phyloP scores from a whole-genome alignment of 257 asterid genomes.

The Solanum peruvianum region DNA sequence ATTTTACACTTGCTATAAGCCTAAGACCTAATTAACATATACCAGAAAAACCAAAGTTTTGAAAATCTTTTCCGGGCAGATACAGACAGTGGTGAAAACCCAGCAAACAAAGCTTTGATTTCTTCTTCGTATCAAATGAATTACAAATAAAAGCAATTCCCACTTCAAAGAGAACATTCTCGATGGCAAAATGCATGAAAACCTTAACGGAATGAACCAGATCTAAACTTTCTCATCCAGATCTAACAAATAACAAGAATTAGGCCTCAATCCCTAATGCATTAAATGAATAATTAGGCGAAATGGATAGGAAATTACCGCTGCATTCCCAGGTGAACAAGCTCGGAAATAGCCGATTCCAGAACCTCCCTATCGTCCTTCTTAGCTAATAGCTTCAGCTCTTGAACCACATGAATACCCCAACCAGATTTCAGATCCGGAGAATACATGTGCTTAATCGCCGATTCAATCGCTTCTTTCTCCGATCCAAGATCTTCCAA shows the following conservation, averaged over 20 bases:
- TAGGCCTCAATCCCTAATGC: not conserved
- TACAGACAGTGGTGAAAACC: not conserved
- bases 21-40: not conserved
- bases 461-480: constrained; percentile 39
- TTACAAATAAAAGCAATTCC: not conserved
- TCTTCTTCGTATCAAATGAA: not conserved
- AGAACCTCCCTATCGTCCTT: constrained; percentile 52
- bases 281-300: not conserved
- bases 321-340: constrained; percentile 71
- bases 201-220: not conserved
- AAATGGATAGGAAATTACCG: constrained; percentile 29
- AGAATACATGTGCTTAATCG: constrained; percentile 66
- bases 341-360: constrained; percentile 70
- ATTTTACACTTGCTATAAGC: not conserved
- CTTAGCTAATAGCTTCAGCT: constrained; percentile 63
- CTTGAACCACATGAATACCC: constrained; percentile 97
- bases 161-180: not conserved
- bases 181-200: not conserved
- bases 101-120: no score
- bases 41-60: not conserved
- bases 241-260: not conserved
- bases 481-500: constrained; percentile 63
- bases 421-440: constrained; percentile 93
- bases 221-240: not conserved
- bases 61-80: not conserved